These are phyloP conservation scores for Mycena vulgaris DNA, from an alignment of 768 basidiomycete species.

Conservation along the genomic window DNA sequence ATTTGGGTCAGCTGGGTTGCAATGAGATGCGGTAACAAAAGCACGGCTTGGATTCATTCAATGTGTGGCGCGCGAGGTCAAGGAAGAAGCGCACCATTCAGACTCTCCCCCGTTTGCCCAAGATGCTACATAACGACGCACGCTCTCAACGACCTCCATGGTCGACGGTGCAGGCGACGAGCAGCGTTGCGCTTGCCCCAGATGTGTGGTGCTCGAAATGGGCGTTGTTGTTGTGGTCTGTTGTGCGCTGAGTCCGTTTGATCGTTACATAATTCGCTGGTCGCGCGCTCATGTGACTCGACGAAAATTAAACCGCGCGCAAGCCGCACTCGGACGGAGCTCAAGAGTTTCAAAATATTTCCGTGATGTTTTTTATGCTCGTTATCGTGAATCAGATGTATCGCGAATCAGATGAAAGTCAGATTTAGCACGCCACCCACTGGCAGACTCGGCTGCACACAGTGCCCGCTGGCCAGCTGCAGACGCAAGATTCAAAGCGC, in stretches of 20 bases:
- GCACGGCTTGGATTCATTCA: conserved; percentile 64
- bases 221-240: conserved; percentile 1
- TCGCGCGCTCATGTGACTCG: not conserved
- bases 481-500: no score
- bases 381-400: no score
- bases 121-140: conserved; percentile 63
- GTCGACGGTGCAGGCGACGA: not conserved
- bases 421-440: no score
- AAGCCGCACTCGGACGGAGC: no score
- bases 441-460: no score
- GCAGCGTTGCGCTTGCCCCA: not conserved
- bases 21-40: conserved; percentile 73
- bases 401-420: no score
- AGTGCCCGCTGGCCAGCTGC: no score
- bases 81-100: conserved; percentile 66
- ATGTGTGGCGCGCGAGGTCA: conserved; percentile 34
- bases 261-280: no score
- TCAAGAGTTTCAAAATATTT: no score
- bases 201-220: not conserved
- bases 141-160: conserved; percentile 75
- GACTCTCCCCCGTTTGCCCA: conserved; percentile 75
- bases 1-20: conserved; percentile 67
- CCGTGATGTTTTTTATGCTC: no score
- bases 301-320: no score
- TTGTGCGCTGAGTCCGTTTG: no score